Conservation (phyloP, 768 basidiomycete genomes). For the Inosperma sp. region DNA sequence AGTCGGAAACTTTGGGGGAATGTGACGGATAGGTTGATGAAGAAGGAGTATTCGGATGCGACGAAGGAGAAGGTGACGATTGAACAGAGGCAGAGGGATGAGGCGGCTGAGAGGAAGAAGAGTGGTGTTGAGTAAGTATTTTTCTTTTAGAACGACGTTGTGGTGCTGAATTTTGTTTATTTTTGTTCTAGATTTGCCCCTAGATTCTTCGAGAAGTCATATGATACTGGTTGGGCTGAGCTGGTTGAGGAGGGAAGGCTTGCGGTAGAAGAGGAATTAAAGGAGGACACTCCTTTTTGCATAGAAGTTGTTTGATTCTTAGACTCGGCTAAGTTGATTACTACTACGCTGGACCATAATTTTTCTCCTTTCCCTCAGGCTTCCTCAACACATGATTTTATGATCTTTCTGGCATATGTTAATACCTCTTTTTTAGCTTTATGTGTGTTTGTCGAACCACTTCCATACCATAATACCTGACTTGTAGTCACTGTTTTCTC, state of each 20-base stretch:
- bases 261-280: conserved; percentile 72
- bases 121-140: conserved; percentile 69
- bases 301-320: too few species aligned
- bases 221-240: conserved; percentile 58
- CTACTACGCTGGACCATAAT: too few species aligned
- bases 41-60: conserved; percentile 88
- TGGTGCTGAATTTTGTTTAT: not conserved
- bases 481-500: too few species aligned
- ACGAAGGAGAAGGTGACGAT: conserved; percentile 88
- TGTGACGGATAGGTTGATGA: conserved; percentile 68
- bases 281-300: conserved; percentile 32
- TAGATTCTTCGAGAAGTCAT: conserved; percentile 67
- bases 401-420: too few species aligned
- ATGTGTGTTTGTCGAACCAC: too few species aligned
- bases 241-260: conserved; percentile 66
- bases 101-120: conserved; percentile 80
- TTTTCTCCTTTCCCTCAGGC: too few species aligned
- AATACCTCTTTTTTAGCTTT: too few species aligned
- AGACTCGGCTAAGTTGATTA: too few species aligned
- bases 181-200: conserved; percentile 57
- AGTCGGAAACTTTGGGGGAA: conserved; percentile 84
- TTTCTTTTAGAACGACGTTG: conserved; percentile 8
- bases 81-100: conserved; percentile 90
- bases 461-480: too few species aligned
- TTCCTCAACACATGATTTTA: too few species aligned